Percentiles rank a stretch among this genome's conserved stretches.
phyloP scores from a whole-genome alignment of 148 eudicot genomes.

The Vaccinium macrocarpon region DNA sequence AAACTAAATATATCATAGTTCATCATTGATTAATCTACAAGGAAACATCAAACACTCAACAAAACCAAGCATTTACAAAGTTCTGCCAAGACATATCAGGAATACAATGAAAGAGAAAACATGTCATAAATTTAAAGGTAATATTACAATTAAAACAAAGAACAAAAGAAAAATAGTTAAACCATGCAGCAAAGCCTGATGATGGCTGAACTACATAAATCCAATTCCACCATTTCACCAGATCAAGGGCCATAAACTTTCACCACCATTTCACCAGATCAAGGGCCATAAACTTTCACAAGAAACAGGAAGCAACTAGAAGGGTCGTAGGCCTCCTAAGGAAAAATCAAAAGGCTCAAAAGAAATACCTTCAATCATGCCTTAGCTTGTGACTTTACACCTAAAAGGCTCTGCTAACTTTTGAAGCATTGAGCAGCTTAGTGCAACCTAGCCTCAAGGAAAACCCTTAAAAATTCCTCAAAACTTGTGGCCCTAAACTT shows the following conservation, averaged over 20 bases:
- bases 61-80: not conserved
- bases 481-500: not conserved
- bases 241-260: not conserved
- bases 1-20: not conserved
- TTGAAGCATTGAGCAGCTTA: not conserved
- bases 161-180: not conserved
- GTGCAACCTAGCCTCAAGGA: not conserved
- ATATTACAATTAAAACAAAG: not conserved
- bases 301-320: not conserved
- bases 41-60: not conserved
- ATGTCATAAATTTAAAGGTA: not conserved
- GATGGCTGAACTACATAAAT: not conserved
- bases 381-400: not conserved
- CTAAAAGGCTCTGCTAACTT: constrained; percentile 1
- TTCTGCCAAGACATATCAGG: not conserved
- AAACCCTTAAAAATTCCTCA: not conserved
- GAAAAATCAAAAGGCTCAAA: not conserved
- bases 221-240: not conserved
- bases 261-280: not conserved
- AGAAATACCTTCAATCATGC: not conserved
- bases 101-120: not conserved
- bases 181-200: not conserved
- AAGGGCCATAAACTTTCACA: not conserved
- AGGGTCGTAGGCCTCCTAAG: not conserved
- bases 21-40: not conserved